A percentile compares a stretch with the other conserved stretches of the same genome.
Evolutionary conservation across 2,329 filamentous ascomycete genomes (phyloP).

Genomic region (Penicillium sp.): DNA sequence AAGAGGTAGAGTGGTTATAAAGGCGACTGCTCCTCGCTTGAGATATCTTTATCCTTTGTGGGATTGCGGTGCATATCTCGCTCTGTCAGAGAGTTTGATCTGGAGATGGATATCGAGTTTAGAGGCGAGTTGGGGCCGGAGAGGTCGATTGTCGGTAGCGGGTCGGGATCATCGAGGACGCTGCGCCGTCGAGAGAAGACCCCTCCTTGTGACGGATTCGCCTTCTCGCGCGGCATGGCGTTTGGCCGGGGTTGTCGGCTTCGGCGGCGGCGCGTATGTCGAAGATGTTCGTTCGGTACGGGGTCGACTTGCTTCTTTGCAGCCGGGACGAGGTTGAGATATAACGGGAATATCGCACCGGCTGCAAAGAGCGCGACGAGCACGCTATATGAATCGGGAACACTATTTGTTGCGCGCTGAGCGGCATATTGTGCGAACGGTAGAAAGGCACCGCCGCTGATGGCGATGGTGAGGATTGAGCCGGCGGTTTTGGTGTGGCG

Average conservation of each 20-base stretch:
- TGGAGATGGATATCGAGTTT: background rate
- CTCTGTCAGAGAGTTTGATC: background rate
- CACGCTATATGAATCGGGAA: conserved; percentile 58
- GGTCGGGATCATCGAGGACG: conserved; percentile 28
- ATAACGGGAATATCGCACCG: conserved; percentile 59
- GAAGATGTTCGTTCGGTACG: conserved; percentile 44
- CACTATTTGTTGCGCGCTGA: conserved; percentile 38
- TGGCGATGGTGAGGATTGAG: conserved; percentile 58
- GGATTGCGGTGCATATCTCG: background rate
- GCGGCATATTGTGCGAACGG: conserved; percentile 60
- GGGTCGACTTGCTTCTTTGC: conserved; percentile 59
- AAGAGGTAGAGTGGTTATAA: background rate
- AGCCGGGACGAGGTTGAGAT: conserved; percentile 55
- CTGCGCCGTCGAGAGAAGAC: conserved; percentile 38
- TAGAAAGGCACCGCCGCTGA: conserved; percentile 60
- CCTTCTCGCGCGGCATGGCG: conserved; percentile 32
- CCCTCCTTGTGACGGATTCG: conserved; percentile 35
- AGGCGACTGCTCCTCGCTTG: background rate
- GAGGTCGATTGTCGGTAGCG: conserved; percentile 25
- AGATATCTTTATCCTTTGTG: background rate
- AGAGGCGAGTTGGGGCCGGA: background rate
- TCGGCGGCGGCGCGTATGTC: conserved; percentile 31
- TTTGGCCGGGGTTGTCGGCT: conserved; percentile 10
- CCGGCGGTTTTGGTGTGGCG: conserved; percentile 62
- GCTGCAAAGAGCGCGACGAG: conserved; percentile 57